Conservation (phyloP, 2,329 filamentous ascomycete genomes). For the Setomelanomma holmii region DNA sequence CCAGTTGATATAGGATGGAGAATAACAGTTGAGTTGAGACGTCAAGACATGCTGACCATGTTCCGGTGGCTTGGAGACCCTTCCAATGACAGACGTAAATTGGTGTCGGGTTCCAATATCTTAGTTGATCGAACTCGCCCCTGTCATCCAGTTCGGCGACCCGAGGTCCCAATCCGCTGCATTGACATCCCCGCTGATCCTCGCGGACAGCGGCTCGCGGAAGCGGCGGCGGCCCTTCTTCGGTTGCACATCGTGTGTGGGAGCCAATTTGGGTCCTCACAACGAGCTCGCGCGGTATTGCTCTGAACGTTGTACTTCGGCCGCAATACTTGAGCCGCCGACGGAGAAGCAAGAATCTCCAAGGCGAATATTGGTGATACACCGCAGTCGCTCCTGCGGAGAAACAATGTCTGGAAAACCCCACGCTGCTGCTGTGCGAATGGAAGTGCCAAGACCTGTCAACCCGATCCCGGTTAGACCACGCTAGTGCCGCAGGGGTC, state of each 20-base stretch:
- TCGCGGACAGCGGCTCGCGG: constrained; percentile 18
- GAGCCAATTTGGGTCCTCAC: too few species aligned
- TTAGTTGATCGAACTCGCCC: background rate
- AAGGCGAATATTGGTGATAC: too few species aligned
- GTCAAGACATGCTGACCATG: too few species aligned
- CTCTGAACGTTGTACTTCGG: background rate
- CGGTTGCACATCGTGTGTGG: constrained; percentile 7
- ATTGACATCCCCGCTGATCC: constrained; percentile 1
- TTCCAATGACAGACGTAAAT: background rate
- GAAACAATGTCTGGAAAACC: constrained; percentile 1
- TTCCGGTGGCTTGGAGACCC: too few species aligned
- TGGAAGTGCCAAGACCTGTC: constrained; percentile 20
- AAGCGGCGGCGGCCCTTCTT: constrained; percentile 20
- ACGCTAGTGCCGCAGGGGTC: background rate
- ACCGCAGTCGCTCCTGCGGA: background rate
- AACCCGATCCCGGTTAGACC: constrained; percentile 9
- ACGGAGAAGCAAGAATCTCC: too few species aligned
- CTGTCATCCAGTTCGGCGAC: background rate
- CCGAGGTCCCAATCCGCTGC: too few species aligned
- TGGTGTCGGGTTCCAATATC: background rate
- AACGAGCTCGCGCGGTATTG: too few species aligned
- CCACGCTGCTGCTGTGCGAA: background rate
- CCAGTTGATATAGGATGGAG: too few species aligned
- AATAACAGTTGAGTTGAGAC: too few species aligned
- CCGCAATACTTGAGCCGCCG: too few species aligned